Evolutionary conservation across 1,139 yeast genomes (phyloP).

Genomic region (Yamadazyma oceani): DNA sequence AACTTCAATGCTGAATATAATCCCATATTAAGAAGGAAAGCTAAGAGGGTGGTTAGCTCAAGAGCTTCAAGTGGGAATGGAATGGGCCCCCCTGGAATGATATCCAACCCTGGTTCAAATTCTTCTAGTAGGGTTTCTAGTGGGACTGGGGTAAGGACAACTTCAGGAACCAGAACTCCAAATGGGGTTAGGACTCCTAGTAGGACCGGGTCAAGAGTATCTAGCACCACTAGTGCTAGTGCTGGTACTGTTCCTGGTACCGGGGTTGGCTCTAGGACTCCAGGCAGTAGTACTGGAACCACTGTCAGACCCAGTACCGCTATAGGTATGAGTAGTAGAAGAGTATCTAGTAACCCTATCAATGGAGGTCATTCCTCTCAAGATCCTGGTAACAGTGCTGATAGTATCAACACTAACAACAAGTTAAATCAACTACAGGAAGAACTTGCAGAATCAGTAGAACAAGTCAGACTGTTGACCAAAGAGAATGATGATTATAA

Average conservation of each 20-base stretch:
- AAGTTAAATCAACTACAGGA: constrained; percentile 21
- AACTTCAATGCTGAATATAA: constrained; percentile 62
- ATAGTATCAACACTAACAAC: constrained; percentile 9
- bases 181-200: constrained; percentile 20
- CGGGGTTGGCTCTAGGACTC: constrained; percentile 4
- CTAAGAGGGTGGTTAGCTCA: constrained; percentile 5
- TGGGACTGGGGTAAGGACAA: constrained; percentile 6
- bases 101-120: neutral
- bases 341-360: constrained; percentile 1
- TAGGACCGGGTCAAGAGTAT: constrained; percentile 7
- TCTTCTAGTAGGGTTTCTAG: constrained; percentile 7
- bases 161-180: constrained; percentile 6
- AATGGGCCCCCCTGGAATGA: neutral
- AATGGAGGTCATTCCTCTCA: neutral
- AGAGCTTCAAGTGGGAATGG: constrained; percentile 1
- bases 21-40: constrained; percentile 41
- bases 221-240: constrained; percentile 13
- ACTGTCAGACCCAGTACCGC: neutral
- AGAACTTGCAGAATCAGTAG: constrained; percentile 24
- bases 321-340: neutral
- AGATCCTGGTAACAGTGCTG: constrained; percentile 4
- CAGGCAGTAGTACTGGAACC: neutral
- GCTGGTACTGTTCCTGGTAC: constrained; percentile 7
- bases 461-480: constrained; percentile 40
- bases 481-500: constrained; percentile 55